phyloP scores from a whole-genome alignment of 805 yeast genomes.

The Yarrowia sp. region DNA sequence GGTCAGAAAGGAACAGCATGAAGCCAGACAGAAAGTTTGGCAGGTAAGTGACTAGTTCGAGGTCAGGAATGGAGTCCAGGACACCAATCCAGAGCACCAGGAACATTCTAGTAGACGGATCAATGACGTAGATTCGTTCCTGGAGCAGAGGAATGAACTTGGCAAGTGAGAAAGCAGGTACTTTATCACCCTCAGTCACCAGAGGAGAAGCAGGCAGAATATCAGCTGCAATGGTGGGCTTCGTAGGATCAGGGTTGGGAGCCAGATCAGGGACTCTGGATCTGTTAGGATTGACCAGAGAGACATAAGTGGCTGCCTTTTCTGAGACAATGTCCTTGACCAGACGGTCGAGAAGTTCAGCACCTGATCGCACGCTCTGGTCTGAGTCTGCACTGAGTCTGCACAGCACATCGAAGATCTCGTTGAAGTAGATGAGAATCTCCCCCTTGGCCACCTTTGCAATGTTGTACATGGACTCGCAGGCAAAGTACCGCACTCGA shows the following conservation, averaged over 20 bases:
- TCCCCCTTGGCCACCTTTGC: conserved; percentile 98
- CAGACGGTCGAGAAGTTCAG: conserved; percentile 86
- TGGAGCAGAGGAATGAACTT: conserved; percentile 89
- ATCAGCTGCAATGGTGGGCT: conserved; percentile 48
- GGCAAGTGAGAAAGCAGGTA: conserved; percentile 79
- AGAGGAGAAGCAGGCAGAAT: conserved; percentile 41
- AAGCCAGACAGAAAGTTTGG: conserved; percentile 90
- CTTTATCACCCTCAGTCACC: conserved; percentile 52
- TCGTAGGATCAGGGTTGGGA: conserved; percentile 47
- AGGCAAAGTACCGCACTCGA: conserved; percentile 95
- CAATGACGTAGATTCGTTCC: conserved; percentile 89
- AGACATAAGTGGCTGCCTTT: conserved; percentile 83
- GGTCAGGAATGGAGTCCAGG: conserved; percentile 90
- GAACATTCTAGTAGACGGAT: conserved; percentile 91
- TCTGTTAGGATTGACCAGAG: conserved; percentile 60
- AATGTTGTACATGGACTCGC: conserved; percentile 93
- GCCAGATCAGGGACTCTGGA: conserved; percentile 59
- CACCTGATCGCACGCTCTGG: conserved; percentile 91
- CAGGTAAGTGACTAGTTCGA: conserved; percentile 83
- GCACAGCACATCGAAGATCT: conserved; percentile 91
- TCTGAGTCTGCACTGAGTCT: conserved; percentile 90
- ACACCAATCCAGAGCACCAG: conserved; percentile 92
- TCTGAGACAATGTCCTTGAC: conserved; percentile 95
- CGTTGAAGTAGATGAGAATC: conserved; percentile 87
- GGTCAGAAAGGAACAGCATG: conserved; percentile 76